Percentiles rank a stretch among this genome's conserved stretches.
phyloP scores from a whole-genome alignment of 495 filamentous ascomycete genomes.

The Trichoderma virens region DNA sequence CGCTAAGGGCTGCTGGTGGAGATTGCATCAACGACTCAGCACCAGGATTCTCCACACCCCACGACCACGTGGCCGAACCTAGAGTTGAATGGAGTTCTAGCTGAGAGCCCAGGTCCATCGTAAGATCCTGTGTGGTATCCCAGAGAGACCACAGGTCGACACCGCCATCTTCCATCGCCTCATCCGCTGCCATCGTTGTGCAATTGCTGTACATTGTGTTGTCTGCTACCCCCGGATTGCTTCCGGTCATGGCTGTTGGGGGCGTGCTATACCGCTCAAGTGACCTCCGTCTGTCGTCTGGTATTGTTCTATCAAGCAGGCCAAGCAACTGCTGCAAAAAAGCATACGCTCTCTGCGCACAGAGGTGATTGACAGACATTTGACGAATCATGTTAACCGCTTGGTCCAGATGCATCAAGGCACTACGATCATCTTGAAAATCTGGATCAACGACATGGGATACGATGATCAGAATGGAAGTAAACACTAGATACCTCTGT shows the following conservation, averaged over 20 bases:
- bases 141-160: constrained; percentile 13
- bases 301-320: constrained; percentile 12
- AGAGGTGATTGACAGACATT: constrained; percentile 13
- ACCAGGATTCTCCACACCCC: constrained; percentile 9
- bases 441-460: constrained; percentile 13
- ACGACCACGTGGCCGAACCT: constrained; percentile 11
- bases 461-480: constrained; percentile 11
- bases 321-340: constrained; percentile 13
- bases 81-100: constrained; percentile 11
- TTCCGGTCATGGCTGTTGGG: neutral
- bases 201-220: neutral
- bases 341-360: constrained; percentile 12
- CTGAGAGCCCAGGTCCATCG: constrained; percentile 12
- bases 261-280: constrained; percentile 9
- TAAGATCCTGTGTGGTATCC: constrained; percentile 12
- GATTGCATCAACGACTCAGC: constrained; percentile 1
- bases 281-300: constrained; percentile 8
- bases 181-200: neutral
- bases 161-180: neutral
- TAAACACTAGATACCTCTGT: constrained; percentile 7
- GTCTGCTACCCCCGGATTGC: neutral
- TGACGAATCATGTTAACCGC: constrained; percentile 14
- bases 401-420: constrained; percentile 12
- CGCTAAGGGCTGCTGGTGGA: neutral
- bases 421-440: constrained; percentile 9